A percentile compares a stretch with the other conserved stretches of the same genome.
Conservation (phyloP, 2,329 filamentous ascomycete genomes). For the Cercospora citrullina region DNA sequence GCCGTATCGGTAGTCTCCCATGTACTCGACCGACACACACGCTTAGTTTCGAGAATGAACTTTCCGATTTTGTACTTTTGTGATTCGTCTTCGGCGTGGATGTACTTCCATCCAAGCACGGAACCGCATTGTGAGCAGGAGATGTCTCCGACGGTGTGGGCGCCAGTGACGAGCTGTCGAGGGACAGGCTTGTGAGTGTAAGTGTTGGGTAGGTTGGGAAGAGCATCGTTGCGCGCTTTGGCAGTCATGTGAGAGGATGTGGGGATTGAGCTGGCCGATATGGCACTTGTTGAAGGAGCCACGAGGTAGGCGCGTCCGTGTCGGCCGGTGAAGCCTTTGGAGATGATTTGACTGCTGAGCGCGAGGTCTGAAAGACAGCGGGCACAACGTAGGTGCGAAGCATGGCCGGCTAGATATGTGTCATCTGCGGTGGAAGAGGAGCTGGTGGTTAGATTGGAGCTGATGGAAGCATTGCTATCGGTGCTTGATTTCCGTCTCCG, state of each 20-base stretch:
- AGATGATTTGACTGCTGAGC: constrained; percentile 60
- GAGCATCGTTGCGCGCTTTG: constrained; percentile 31
- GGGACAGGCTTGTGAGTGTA: constrained; percentile 57
- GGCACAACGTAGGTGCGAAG: constrained; percentile 59
- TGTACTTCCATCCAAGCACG: constrained; percentile 65
- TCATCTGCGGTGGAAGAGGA: constrained; percentile 25
- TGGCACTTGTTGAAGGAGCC: constrained; percentile 44
- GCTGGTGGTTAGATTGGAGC: constrained; percentile 32
- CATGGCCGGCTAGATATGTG: constrained; percentile 49
- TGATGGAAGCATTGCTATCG: constrained; percentile 40
- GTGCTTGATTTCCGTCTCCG: constrained; percentile 47
- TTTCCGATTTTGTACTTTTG: constrained; percentile 68
- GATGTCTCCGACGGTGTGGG: constrained; percentile 63
- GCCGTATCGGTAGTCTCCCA: constrained; percentile 50
- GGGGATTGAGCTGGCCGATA: constrained; percentile 21
- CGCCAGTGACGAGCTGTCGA: constrained; percentile 62
- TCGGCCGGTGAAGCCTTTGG: constrained; percentile 65
- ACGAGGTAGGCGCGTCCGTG: constrained; percentile 66
- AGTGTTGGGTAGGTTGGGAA: constrained; percentile 58
- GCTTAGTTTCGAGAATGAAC: constrained; percentile 63
- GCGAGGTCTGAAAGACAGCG: constrained; percentile 61
- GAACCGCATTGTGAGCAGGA: constrained; percentile 57
- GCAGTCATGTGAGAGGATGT: constrained; percentile 29
- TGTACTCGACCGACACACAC: constrained; percentile 50
- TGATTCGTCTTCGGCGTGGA: constrained; percentile 60